Evolutionary conservation across 306 rosid genomes (phyloP).

Genomic region (Pterocarpus macrocarpus): DNA sequence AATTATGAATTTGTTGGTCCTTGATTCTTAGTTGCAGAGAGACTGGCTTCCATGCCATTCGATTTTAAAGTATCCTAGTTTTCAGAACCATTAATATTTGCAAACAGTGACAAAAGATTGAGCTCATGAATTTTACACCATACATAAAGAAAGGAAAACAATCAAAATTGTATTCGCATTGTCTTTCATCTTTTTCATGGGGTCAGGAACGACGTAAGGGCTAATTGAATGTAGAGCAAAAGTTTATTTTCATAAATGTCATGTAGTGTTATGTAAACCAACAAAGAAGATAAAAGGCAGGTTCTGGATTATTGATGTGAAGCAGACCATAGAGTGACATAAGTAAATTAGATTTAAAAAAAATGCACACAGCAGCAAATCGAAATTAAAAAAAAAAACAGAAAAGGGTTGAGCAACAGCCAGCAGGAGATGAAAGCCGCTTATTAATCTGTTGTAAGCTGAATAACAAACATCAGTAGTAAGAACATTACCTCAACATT

Average conservation of each 20-base stretch:
- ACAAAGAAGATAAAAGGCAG: not conserved
- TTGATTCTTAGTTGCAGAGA: not conserved
- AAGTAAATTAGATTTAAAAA: no score
- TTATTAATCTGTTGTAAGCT: conserved; percentile 4
- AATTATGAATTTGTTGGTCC: not conserved
- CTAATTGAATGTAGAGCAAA: not conserved
- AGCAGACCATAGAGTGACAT: not conserved
- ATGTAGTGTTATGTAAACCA: no score
- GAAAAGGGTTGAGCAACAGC: not conserved
- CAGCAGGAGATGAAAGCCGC: conserved; percentile 1
- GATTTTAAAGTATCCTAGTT: conserved; percentile 15
- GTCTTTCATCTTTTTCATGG: conserved; percentile 4
- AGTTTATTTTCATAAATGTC: no score
- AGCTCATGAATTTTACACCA: conserved; percentile 5
- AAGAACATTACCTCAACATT: conserved; percentile 82
- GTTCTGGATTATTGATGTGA: not conserved
- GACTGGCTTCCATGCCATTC: not conserved
- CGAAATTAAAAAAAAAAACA: not conserved
- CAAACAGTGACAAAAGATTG: not conserved
- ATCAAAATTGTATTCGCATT: not conserved
- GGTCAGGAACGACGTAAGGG: conserved; percentile 1
- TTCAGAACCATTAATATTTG: conserved; percentile 3
- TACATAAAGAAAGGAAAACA: not conserved
- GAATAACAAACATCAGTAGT: not conserved
- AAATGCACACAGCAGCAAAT: not conserved